Base-by-base conservation (phyloP, 2,329 filamentous ascomycete species). In the Meredithiella fracta region DNA sequence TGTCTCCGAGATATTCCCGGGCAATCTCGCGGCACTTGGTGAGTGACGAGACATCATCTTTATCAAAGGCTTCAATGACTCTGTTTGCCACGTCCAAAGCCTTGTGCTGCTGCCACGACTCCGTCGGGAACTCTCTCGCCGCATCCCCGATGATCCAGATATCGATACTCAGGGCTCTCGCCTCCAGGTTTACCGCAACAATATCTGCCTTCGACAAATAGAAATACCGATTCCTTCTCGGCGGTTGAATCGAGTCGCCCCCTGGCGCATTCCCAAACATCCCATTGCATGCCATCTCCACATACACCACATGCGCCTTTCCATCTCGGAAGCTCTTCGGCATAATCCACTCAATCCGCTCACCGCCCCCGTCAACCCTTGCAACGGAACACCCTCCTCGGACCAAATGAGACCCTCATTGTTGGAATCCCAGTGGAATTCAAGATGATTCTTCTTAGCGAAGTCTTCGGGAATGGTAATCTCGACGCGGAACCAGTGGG, bases 271-370 rank as follows among this genome's bases (percentile, higher is more conserved):
- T 95, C 62, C 92, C 92, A 70, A 97, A 97, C 90, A 97, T 97
- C 68, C 84, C 83, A 67, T 98, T 98, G 71, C 92, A 97, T 20
- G 92, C 92, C 86, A 97, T 95, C 71, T 98, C 92, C 61, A 98
- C 83, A 68, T 96, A 98, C 63, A 98, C 86, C 17, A 77, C 80
- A 67, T 97, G 90, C 64, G 89, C 79, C 66, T 91, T 82, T 54
- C 88, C 90, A 67, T 95, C 86, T 60, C 86, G 79, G 70, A 86
- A 95, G 15, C 74, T 73, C 53, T 86, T 74, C 7, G 92, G 91
- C 47, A 98, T 74, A 59, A 95, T 80, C 90, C 91, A 98, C 69
- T 97, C 89, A 15, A 83, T 77, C 55, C 92, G 79, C 65, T 98
- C 92, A 42, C 86, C 87, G 56, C 85, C 84, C 17, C 92, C 92